A percentile compares a stretch with the other conserved stretches of the same genome.
These are phyloP conservation scores for Gastrodia elata DNA, from an alignment of 106 monocot species.

Conservation along the genomic window DNA sequence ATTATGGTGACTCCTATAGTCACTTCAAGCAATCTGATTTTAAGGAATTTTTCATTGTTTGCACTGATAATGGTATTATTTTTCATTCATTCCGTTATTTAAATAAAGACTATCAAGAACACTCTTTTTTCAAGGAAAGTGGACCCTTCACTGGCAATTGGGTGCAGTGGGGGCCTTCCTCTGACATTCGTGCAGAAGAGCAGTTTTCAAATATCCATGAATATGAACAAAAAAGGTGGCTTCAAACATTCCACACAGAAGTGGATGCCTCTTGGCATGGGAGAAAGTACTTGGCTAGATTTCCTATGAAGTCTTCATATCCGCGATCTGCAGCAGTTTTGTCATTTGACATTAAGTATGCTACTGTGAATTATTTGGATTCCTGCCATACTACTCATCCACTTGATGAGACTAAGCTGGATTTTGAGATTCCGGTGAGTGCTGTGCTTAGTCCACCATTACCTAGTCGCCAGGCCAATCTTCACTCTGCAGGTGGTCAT, in stretches of 20 bases:
- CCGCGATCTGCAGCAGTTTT: slow-evolving; percentile 56
- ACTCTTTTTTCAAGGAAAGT: slow-evolving; percentile 14
- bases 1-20: slow-evolving; percentile 44
- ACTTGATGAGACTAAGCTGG: slow-evolving; percentile 8
- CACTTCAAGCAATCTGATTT: slow-evolving; percentile 34
- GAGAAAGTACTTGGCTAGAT: slow-evolving; percentile 35
- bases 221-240: slow-evolving; percentile 29
- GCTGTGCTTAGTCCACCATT: background rate
- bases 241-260: slow-evolving; percentile 41
- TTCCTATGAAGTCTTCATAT: slow-evolving; percentile 48
- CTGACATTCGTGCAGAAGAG: slow-evolving; percentile 12
- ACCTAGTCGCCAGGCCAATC: slow-evolving; percentile 4
- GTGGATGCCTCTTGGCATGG: slow-evolving; percentile 20
- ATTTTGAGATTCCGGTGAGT: slow-evolving; percentile 4
- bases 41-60: slow-evolving; percentile 62
- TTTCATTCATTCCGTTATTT: slow-evolving; percentile 54
- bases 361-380: slow-evolving; percentile 39
- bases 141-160: slow-evolving; percentile 43
- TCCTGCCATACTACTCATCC: slow-evolving; percentile 9
- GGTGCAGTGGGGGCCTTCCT: slow-evolving; percentile 64
- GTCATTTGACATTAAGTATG: slow-evolving; percentile 59
- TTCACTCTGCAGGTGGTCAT: slow-evolving; percentile 6
- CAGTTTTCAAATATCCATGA: background rate
- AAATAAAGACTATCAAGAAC: slow-evolving; percentile 3
- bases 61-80: slow-evolving; percentile 34